phyloP scores from a whole-genome alignment of 345 rosid genomes.

The Cardamine resedifolia region DNA sequence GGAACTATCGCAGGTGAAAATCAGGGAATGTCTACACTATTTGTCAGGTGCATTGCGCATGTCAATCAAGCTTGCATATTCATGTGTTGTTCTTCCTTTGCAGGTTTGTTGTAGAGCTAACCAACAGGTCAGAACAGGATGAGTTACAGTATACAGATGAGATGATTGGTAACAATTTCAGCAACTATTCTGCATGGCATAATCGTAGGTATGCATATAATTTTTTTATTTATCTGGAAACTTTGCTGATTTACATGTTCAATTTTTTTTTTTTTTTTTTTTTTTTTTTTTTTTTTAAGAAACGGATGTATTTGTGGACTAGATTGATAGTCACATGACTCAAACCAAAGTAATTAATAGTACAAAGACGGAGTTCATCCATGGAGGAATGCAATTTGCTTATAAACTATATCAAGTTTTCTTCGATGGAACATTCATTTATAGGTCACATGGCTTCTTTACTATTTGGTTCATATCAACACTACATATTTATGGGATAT shows the following conservation, averaged over 20 bases:
- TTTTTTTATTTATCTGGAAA: not conserved
- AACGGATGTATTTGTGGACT: not conserved
- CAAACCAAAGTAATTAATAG: not conserved
- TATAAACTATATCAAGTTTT: constrained; percentile 5
- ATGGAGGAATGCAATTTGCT: not conserved
- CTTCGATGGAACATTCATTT: not conserved
- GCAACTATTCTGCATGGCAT: constrained; percentile 99
- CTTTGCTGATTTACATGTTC: constrained; percentile 1
- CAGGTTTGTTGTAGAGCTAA: constrained; percentile 73
- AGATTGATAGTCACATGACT: constrained; percentile 9
- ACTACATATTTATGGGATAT: not conserved
- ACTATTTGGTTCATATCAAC: constrained; percentile 5
- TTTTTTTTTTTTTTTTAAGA: no score
- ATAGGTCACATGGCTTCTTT: not conserved
- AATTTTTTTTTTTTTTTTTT: no score
- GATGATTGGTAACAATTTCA: constrained; percentile 63
- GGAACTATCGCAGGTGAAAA: constrained; percentile 87
- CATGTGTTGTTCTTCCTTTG: constrained; percentile 22
- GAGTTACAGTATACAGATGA: constrained; percentile 68
- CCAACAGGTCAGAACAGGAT: constrained; percentile 75
- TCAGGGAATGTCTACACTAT: not conserved
- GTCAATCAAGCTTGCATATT: not conserved
- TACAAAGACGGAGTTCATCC: not conserved
- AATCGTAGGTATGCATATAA: constrained; percentile 70
- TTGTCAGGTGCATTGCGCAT: not conserved